Evolutionary conservation across 2,329 filamentous ascomycete genomes (phyloP).

Genomic region (Ophiostoma quercus): DNA sequence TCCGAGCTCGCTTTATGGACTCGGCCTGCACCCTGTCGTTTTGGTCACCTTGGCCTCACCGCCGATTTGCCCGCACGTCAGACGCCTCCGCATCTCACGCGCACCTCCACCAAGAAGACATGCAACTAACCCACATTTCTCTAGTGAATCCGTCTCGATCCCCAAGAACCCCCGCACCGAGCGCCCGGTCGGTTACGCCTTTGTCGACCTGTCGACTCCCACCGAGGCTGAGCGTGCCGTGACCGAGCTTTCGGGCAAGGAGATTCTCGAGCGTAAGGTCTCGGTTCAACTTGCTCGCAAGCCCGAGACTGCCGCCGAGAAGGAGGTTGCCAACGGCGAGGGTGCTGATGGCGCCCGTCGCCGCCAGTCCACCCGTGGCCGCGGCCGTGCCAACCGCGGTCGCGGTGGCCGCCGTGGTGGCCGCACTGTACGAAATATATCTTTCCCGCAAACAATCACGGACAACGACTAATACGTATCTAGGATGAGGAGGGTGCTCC

Average conservation of each 20-base stretch:
- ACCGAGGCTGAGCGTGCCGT: constrained; percentile 95
- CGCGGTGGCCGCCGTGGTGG: constrained; percentile 60
- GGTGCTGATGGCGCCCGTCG: constrained; percentile 61
- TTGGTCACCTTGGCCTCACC: background rate
- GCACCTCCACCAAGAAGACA: background rate
- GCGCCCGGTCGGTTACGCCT: constrained; percentile 96
- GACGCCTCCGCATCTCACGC: background rate
- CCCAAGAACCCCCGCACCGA: constrained; percentile 98
- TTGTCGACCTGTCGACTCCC: constrained; percentile 94
- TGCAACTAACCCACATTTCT: constrained; percentile 6
- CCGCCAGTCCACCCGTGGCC: constrained; percentile 58
- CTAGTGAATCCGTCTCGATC: constrained; percentile 95
- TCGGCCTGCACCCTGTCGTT: background rate
- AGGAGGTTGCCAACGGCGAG: constrained; percentile 74
- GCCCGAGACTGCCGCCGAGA: constrained; percentile 79
- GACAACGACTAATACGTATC: constrained; percentile 5
- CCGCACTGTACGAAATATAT: constrained; percentile 48
- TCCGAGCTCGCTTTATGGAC: background rate
- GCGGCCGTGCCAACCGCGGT: constrained; percentile 62
- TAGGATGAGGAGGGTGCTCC: constrained; percentile 39
- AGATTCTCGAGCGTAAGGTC: constrained; percentile 97
- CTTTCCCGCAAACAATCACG: background rate
- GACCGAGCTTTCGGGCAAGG: constrained; percentile 89
- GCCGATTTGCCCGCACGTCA: constrained; percentile 9
- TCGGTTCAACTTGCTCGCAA: constrained; percentile 98